phyloP scores from a whole-genome alignment of 2,329 filamentous ascomycete species.

The Gaeumannomyces sp. region DNA sequence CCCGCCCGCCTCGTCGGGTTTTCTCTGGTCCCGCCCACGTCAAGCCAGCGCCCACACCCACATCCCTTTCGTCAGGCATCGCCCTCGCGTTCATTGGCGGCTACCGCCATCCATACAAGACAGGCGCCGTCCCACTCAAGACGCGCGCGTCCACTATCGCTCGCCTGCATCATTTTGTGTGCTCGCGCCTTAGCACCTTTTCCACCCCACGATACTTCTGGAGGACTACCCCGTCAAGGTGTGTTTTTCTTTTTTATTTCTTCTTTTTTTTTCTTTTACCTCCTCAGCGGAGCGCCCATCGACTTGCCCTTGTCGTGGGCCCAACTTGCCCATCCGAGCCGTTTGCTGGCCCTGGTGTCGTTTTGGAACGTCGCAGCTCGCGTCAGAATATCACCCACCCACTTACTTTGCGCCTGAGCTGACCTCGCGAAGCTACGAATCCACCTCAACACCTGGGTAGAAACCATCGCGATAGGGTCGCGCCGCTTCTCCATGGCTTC shows the following conservation, averaged over 20 bases:
- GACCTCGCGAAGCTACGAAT: background rate
- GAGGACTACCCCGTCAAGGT: background rate
- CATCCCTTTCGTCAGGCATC: background rate
- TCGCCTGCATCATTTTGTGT: background rate
- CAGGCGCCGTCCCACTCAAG: background rate
- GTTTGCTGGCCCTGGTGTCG: background rate
- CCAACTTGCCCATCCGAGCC: background rate
- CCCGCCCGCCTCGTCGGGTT: background rate
- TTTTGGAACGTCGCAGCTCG: background rate
- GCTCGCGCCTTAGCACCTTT: background rate
- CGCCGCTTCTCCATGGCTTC: constrained; percentile 66
- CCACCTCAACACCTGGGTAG: background rate
- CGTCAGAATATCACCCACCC: background rate
- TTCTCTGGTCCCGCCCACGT: background rate
- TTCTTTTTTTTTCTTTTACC: background rate
- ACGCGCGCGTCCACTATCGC: background rate
- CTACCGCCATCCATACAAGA: background rate
- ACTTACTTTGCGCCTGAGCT: background rate
- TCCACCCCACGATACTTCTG: background rate
- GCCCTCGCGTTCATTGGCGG: background rate
- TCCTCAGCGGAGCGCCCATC: too few relatives aligned
- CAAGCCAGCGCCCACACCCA: background rate
- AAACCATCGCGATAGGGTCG: constrained; percentile 1
- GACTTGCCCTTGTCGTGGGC: too few relatives aligned
- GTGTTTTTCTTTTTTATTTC: background rate